Conservation (phyloP, 176 grass and related monocot genomes). For the Cenchrus americanus region DNA sequence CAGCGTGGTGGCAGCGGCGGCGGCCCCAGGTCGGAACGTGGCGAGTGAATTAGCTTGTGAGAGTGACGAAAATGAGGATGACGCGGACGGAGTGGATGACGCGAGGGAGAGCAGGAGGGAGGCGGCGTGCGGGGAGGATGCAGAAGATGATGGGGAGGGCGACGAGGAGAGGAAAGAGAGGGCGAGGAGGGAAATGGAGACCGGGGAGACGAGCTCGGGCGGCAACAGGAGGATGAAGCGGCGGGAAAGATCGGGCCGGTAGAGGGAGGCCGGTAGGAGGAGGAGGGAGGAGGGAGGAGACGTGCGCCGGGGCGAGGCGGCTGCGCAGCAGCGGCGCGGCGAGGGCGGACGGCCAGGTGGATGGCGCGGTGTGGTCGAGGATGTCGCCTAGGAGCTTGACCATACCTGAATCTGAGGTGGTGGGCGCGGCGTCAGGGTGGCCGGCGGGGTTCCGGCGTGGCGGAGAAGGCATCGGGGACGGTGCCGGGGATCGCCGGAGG, state of each 20-base stretch:
- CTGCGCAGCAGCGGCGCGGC: slow-evolving; percentile 40
- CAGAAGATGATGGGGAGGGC: slow-evolving; percentile 2
- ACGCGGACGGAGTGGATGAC: slow-evolving; percentile 26
- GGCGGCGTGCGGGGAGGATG: slow-evolving; percentile 32
- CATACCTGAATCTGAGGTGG: slow-evolving; percentile 38
- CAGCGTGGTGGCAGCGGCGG: slow-evolving; percentile 33
- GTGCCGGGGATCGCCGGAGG: not conserved
- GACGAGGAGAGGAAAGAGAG: slow-evolving; percentile 37
- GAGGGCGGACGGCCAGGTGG: slow-evolving; percentile 47
- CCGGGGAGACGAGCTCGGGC: slow-evolving; percentile 42
- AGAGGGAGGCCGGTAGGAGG: slow-evolving; percentile 46
- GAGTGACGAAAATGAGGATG: slow-evolving; percentile 38
- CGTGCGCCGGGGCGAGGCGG: slow-evolving; percentile 36
- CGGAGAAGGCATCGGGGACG: slow-evolving; percentile 12
- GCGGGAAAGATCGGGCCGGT: slow-evolving; percentile 32
- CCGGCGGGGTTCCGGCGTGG: slow-evolving; percentile 19
- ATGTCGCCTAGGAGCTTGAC: slow-evolving; percentile 39
- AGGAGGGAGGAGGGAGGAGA: slow-evolving; percentile 58
- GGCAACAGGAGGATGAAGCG: slow-evolving; percentile 35
- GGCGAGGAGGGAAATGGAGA: slow-evolving; percentile 44
- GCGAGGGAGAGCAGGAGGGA: slow-evolving; percentile 25
- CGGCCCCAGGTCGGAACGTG: slow-evolving; percentile 15
- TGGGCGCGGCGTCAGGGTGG: not conserved
- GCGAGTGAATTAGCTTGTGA: slow-evolving; percentile 30
- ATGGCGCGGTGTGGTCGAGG: slow-evolving; percentile 33